Evolutionary conservation across 2,329 filamentous ascomycete genomes (phyloP).

Genomic region (Colletotrichum sp.): DNA sequence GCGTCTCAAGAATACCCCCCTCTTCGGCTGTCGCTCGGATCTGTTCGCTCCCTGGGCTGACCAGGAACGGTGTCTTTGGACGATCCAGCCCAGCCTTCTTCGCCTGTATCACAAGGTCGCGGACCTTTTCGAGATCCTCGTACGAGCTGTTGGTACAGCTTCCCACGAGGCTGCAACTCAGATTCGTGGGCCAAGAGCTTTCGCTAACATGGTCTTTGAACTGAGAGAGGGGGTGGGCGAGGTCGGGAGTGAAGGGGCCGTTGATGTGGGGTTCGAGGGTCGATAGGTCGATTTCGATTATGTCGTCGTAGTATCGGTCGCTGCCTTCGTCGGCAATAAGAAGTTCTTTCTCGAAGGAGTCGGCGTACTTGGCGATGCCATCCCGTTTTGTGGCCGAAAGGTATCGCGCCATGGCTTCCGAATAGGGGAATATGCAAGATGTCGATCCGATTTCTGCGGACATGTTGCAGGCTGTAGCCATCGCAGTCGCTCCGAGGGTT

Average conservation of each 20-base stretch:
- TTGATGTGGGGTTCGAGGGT: constrained; percentile 37
- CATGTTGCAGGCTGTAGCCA: constrained; percentile 42
- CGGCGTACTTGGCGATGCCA: constrained; percentile 26
- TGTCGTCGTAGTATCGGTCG: constrained; percentile 33
- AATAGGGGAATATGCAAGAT: constrained; percentile 39
- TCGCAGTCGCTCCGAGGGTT: constrained; percentile 35
- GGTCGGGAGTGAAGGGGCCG: constrained; percentile 37
- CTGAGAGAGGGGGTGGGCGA: constrained; percentile 33
- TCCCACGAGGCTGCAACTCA: constrained; percentile 34
- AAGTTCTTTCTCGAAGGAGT: constrained; percentile 26
- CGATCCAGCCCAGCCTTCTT: constrained; percentile 29
- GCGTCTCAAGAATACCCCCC: constrained; percentile 28
- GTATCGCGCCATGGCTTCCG: constrained; percentile 33
- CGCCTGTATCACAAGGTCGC: constrained; percentile 31
- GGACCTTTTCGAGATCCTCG: constrained; percentile 35
- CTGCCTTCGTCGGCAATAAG: constrained; percentile 31
- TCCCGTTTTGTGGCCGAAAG: constrained; percentile 31
- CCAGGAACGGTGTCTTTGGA: constrained; percentile 31
- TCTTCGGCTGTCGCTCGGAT: constrained; percentile 33
- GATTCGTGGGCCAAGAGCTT: constrained; percentile 31
- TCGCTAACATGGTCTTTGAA: constrained; percentile 28
- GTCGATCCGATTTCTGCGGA: constrained; percentile 39
- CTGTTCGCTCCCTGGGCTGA: constrained; percentile 37
- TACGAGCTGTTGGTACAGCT: constrained; percentile 40
- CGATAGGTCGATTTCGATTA: constrained; percentile 37